A percentile compares a stretch with the other conserved stretches of the same genome.
These are phyloP conservation scores for Salvia sclarea DNA, from an alignment of 305 asterid species.

Conservation along the genomic window DNA sequence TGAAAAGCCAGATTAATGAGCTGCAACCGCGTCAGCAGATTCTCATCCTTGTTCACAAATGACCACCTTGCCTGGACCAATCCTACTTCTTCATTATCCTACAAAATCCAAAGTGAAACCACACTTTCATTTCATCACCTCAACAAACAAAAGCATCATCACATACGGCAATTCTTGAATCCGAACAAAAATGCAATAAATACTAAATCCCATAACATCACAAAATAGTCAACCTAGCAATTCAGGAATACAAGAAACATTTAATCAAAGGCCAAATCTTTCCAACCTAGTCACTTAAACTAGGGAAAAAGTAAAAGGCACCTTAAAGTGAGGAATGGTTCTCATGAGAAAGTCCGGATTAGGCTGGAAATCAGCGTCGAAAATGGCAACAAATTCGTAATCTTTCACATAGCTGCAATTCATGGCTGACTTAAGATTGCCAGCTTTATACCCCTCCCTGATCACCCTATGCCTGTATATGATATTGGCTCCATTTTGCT, in stretches of 20 bases:
- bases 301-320: constrained; percentile 22
- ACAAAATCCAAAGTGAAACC: constrained; percentile 35
- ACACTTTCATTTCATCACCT: constrained; percentile 3
- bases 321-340: constrained; percentile 89
- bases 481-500: constrained; percentile 74
- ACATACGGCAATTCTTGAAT: not conserved
- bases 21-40: constrained; percentile 83
- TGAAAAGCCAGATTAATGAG: constrained; percentile 83
- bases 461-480: constrained; percentile 82
- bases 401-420: constrained; percentile 83
- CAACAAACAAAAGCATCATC: not conserved
- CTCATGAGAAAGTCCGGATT: constrained; percentile 66
- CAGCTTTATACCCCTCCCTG: constrained; percentile 94
- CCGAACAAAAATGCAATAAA: constrained; percentile 25
- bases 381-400: constrained; percentile 85
- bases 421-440: constrained; percentile 94
- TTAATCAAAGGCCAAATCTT: constrained; percentile 3
- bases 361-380: constrained; percentile 93
- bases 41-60: constrained; percentile 92
- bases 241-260: not conserved
- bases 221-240: not conserved
- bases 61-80: constrained; percentile 98
- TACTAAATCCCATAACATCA: constrained; percentile 13
- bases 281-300: not conserved
- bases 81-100: constrained; percentile 88